Evolutionary conservation across 208 protist species (phyloP), one percentile per base, ranked within the genome.

Genomic region (Wallacemonas sp.): DNA sequence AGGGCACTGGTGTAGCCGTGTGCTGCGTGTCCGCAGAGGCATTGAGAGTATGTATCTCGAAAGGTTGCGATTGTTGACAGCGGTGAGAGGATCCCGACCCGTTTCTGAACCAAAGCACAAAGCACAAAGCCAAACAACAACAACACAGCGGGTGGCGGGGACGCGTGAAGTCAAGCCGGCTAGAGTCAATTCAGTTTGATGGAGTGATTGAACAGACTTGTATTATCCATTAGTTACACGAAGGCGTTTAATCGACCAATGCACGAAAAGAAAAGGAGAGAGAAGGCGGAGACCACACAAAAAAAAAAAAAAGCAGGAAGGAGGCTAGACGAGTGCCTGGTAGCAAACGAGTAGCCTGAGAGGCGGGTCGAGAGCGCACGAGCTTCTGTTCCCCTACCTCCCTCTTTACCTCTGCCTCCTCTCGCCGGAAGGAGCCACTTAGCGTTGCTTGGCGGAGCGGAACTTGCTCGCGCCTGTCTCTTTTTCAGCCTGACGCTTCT

Each of bases 401-500:
- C 24, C 10, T 29, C 17, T 39, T 60, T 4, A 42, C 6, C 5
- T 19, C 22, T 60, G 22, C 27, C 52, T 58, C 27, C 9, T 17
- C 8, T 19, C 52, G 10, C 33, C 21, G 22, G 10, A 50, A n/a
- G n/a, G n/a, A n/a, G n/a, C n/a, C 68, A 52, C 57, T 33, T 62
- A 77, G 37, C 57, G 46, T 41, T 81, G 79, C 71, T 92, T 91
- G 32, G 79, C 82, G 24, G 83, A 91, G 37, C 75, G 74, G 66
- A 73, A 75, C n/a, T 64, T 46, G 3, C 58, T 55, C 4, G 41
- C 70, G 38, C 85, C 85, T 10, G 81, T 59, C 24, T 78, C 78
- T 60, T 76, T 77, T 67, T 92, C 89, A 6, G 86, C 77, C 61
- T 84, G 66, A 2, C 83, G 71, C 64, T 78, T 75, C 66, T 81